These are phyloP conservation scores for Achaetomiella virescens DNA, from an alignment of 495 filamentous ascomycete genomes.

Conservation along the genomic window DNA sequence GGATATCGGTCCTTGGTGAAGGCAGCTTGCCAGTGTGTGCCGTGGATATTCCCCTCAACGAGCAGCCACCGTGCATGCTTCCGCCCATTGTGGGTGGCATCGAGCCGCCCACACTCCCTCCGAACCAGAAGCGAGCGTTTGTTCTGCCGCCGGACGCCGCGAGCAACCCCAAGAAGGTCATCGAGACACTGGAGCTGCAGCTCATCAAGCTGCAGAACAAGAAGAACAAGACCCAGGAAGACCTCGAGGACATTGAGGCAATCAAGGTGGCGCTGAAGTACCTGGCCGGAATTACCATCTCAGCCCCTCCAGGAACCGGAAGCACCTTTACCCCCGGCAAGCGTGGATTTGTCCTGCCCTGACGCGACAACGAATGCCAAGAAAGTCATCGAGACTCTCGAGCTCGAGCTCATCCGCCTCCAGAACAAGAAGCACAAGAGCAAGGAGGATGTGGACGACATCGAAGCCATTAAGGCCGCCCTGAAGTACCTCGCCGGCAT, in stretches of 20 bases:
- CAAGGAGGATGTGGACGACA: constrained; percentile 19
- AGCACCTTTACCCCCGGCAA: constrained; percentile 24
- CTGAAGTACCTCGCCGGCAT: constrained; percentile 23
- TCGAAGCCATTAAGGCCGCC: constrained; percentile 21
- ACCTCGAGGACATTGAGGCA: constrained; percentile 20
- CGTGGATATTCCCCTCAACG: constrained; percentile 1
- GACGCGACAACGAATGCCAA: constrained; percentile 20
- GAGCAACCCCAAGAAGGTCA: constrained; percentile 23
- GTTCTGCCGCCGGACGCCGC: constrained; percentile 16
- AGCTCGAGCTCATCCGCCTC: constrained; percentile 17
- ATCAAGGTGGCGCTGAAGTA: constrained; percentile 22
- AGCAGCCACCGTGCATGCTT: constrained; percentile 18
- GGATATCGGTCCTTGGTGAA: neutral
- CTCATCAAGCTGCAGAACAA: constrained; percentile 28
- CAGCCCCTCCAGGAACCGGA: constrained; percentile 22
- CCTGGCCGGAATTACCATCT: constrained; percentile 25
- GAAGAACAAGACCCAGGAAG: constrained; percentile 22
- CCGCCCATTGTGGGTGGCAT: constrained; percentile 18
- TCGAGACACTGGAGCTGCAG: constrained; percentile 22
- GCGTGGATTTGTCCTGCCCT: constrained; percentile 10
- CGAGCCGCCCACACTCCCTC: neutral
- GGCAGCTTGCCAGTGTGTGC: constrained; percentile 2
- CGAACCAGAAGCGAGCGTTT: constrained; percentile 12
- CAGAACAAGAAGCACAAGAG: constrained; percentile 27
- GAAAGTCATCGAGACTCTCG: constrained; percentile 20